phyloP scores from a whole-genome alignment of 805 yeast species.

The Kodamaea jinghongensis region DNA sequence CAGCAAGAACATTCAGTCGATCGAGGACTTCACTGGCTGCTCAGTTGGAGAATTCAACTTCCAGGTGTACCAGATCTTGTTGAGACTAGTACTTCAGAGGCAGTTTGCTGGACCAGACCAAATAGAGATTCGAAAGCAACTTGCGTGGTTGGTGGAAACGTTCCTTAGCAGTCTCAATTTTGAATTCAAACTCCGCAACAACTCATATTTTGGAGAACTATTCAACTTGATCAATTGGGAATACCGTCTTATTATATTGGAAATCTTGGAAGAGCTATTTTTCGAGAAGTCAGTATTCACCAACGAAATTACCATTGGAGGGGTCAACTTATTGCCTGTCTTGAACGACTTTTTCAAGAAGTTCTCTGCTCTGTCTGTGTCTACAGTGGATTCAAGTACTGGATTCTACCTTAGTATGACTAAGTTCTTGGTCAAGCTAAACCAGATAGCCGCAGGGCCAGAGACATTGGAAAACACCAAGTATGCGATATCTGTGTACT shows the following conservation, averaged over 20 bases:
- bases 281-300: conserved; percentile 18
- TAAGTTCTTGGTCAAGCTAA: conserved; percentile 21
- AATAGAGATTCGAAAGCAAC: conserved; percentile 11
- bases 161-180: conserved; percentile 23
- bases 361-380: conserved; percentile 38
- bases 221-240: conserved; percentile 33
- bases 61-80: conserved; percentile 30
- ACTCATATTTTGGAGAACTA: conserved; percentile 41
- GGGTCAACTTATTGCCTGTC: conserved; percentile 30
- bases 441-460: not conserved
- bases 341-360: conserved; percentile 46
- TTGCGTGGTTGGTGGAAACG: conserved; percentile 13
- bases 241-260: conserved; percentile 23
- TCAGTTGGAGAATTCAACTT: conserved; percentile 34
- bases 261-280: conserved; percentile 27
- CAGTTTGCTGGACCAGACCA: conserved; percentile 13
- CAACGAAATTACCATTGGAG: conserved; percentile 1
- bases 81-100: conserved; percentile 18
- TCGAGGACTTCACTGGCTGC: conserved; percentile 16
- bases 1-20: not conserved
- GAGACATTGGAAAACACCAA: conserved; percentile 9
- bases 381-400: conserved; percentile 18
- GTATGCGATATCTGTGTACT: conserved; percentile 44
- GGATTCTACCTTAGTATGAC: conserved; percentile 23
- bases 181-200: conserved; percentile 22